Percentiles rank a stretch among this genome's conserved stretches.
Conservation (phyloP, 257 asterid genomes). For the Linaria vulgaris region DNA sequence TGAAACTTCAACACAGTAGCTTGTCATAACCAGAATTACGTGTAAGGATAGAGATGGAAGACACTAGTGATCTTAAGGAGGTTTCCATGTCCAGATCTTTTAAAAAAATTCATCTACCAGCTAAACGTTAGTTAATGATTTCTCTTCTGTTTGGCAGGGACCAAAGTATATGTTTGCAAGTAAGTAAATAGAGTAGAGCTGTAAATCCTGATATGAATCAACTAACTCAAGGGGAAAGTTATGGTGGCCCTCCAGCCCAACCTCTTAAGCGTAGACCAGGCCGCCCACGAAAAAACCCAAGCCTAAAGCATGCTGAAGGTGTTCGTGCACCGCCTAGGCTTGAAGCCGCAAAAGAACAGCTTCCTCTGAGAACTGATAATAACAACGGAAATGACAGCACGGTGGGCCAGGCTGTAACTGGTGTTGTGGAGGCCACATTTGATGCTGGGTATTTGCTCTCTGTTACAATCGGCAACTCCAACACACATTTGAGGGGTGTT, state of each 20-base stretch:
- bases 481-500: constrained; percentile 61
- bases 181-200: too few species aligned
- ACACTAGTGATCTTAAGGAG: too few species aligned
- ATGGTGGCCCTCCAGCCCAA: constrained; percentile 31
- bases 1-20: too few species aligned
- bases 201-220: constrained; percentile 32
- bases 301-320: constrained; percentile 26
- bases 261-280: constrained; percentile 49
- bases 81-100: too few species aligned
- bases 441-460: constrained; percentile 80
- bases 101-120: too few species aligned
- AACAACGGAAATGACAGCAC: constrained; percentile 30
- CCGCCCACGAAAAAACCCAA: constrained; percentile 50
- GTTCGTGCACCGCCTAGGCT: constrained; percentile 44
- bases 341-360: constrained; percentile 36
- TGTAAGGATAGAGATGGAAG: too few species aligned
- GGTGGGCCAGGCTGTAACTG: constrained; percentile 83
- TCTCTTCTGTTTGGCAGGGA: too few species aligned
- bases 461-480: constrained; percentile 72
- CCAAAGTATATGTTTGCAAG: too few species aligned
- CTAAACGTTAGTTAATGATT: too few species aligned
- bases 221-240: constrained; percentile 39
- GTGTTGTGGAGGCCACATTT: constrained; percentile 84
- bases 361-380: constrained; percentile 30
- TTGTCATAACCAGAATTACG: too few species aligned